These are phyloP conservation scores for Phylloporus sp. DNA, from an alignment of 1,284 basidiomycete species.

Conservation along the genomic window DNA sequence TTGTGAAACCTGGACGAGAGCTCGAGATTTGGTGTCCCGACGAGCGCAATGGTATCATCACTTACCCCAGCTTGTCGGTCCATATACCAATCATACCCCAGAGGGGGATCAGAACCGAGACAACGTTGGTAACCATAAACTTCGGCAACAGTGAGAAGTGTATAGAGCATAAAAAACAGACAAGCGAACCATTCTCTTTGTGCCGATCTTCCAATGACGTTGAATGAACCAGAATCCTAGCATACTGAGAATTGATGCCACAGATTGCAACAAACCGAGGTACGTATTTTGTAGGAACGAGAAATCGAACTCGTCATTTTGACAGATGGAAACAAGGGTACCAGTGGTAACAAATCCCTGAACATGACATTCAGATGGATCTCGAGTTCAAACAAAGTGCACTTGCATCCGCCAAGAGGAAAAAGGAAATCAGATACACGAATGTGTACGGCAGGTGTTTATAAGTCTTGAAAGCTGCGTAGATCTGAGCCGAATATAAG, in stretches of 20 bases:
- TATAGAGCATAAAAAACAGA: background rate
- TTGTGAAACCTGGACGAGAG: slow-evolving; percentile 70
- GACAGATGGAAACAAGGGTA: slow-evolving; percentile 77
- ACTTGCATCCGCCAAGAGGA: slow-evolving; percentile 76
- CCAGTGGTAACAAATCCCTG: slow-evolving; percentile 83
- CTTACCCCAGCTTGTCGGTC: slow-evolving; percentile 75
- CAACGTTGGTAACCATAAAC: slow-evolving; percentile 81
- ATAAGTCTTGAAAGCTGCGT: slow-evolving; percentile 73
- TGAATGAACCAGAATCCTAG: slow-evolving; percentile 85
- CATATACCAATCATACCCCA: slow-evolving; percentile 91
- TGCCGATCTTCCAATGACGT: slow-evolving; percentile 75
- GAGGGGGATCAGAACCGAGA: slow-evolving; percentile 79
- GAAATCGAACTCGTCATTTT: slow-evolving; percentile 80
- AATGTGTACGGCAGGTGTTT: slow-evolving; percentile 80
- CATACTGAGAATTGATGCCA: slow-evolving; percentile 76
- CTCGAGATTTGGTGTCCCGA: background rate
- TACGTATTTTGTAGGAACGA: slow-evolving; percentile 82
- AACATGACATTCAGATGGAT: too few relatives aligned
- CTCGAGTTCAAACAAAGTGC: too few relatives aligned
- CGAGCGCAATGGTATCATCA: slow-evolving; percentile 4
- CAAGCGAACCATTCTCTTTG: slow-evolving; percentile 72
- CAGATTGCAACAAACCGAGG: slow-evolving; percentile 75
- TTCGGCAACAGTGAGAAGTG: slow-evolving; percentile 32
- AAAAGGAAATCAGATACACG: slow-evolving; percentile 76
- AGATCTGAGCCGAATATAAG: slow-evolving; percentile 57